A percentile compares a stretch with the other conserved stretches of the same genome.
phyloP scores from a whole-genome alignment of 176 grass and related monocot genomes.

The Puccinellia tenuiflora region DNA sequence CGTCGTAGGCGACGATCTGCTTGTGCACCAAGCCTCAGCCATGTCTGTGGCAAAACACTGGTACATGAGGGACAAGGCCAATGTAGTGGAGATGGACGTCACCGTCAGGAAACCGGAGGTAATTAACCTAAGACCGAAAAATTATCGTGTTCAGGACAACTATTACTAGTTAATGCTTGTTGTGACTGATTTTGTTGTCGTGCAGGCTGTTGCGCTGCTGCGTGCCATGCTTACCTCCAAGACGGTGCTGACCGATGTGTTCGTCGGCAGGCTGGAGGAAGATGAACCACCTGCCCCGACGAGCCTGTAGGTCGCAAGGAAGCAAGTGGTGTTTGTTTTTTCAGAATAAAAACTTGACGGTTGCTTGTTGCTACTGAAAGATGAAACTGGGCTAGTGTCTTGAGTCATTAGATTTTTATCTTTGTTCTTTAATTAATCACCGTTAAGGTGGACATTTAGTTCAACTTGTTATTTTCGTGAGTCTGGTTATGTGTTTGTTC shows the following conservation, averaged over 20 bases:
- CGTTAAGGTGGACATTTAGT: no score
- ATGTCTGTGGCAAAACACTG: not conserved
- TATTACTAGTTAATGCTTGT: not conserved
- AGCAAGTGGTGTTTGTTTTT: no score
- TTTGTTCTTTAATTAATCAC: no score
- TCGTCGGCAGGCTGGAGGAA: not conserved
- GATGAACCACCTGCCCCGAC: no score
- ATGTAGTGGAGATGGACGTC: not conserved
- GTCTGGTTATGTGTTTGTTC: no score
- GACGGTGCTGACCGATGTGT: constrained; percentile 2
- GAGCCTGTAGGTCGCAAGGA: no score
- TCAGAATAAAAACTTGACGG: no score
- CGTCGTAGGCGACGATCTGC: not conserved
- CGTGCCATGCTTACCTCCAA: not conserved
- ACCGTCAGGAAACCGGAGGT: not conserved
- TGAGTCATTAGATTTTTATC: no score
- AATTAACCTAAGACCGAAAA: not conserved
- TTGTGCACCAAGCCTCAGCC: not conserved
- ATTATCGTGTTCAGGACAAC: not conserved
- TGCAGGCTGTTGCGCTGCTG: not conserved
- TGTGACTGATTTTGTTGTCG: not conserved
- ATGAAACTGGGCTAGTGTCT: no score
- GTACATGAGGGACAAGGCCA: not conserved
- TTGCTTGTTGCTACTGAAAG: no score
- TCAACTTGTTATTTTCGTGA: no score